phyloP scores from a whole-genome alignment of 2,329 filamentous ascomycete species.

The Hymenoscyphus repandus region DNA sequence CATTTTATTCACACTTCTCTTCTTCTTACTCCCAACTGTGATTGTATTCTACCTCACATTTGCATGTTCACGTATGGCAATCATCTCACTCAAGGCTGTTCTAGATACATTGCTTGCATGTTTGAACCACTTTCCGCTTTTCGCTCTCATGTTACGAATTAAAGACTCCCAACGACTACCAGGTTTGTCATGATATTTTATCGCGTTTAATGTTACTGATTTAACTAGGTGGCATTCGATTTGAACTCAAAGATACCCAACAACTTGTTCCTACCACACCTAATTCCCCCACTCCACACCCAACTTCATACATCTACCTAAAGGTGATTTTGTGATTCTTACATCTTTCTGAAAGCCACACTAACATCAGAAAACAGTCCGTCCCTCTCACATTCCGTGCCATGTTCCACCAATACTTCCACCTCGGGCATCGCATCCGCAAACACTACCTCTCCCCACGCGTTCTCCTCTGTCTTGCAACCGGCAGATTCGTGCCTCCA shows the following conservation, averaged over 20 bases:
- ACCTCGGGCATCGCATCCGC: conserved; percentile 83
- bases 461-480: conserved; percentile 82
- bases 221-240: conserved; percentile 68
- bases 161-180: conserved; percentile 90
- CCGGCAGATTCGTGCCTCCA: conserved; percentile 88
- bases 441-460: conserved; percentile 91
- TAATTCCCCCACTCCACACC: conserved; percentile 28
- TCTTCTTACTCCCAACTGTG: conserved; percentile 91
- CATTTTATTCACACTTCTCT: conserved; percentile 90
- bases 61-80: conserved; percentile 87
- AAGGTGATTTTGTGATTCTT: conserved; percentile 50
- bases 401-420: conserved; percentile 97
- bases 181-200: conserved; percentile 43
- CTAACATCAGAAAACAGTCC: conserved; percentile 49
- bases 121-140: conserved; percentile 95
- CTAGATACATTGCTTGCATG: conserved; percentile 91
- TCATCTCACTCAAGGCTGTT: conserved; percentile 85
- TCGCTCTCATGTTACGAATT: conserved; percentile 90
- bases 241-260: conserved; percentile 77
- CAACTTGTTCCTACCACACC: conserved; percentile 38
- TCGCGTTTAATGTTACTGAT: conserved; percentile 14
- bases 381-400: conserved; percentile 84
- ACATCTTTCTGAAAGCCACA: background rate
- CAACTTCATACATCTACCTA: conserved; percentile 78
- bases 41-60: conserved; percentile 97